Conservation (phyloP, 1,284 basidiomycete genomes). For the Hemileia vastatrix region DNA sequence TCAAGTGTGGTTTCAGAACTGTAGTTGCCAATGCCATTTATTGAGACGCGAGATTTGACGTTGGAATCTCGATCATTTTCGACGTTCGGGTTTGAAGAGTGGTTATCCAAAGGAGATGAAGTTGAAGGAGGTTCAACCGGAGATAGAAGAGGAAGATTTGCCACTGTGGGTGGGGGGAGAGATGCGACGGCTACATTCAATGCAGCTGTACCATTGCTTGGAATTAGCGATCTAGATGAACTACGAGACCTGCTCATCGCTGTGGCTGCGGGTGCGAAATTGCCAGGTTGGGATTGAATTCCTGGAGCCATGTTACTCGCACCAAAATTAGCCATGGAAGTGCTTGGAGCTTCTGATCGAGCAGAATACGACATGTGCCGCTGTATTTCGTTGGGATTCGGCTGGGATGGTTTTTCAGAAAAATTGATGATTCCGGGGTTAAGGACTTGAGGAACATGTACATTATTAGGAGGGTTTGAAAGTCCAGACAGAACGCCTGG, state of each 20-base stretch:
- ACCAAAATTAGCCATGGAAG: too few species aligned
- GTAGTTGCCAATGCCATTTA: constrained; percentile 23
- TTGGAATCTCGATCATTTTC: neutral
- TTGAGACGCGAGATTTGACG: neutral
- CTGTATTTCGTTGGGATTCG: neutral
- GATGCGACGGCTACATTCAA: neutral
- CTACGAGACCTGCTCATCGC: constrained; percentile 19
- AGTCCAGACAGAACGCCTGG: too few species aligned
- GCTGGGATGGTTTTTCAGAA: neutral
- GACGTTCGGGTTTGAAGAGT: too few species aligned
- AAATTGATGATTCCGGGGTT: too few species aligned
- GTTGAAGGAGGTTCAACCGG: neutral
- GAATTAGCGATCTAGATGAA: constrained; percentile 9
- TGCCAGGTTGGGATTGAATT: neutral
- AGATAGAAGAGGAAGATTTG: constrained; percentile 9
- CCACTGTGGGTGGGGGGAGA: neutral
- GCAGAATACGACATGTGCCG: neutral
- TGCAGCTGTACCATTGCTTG: neutral
- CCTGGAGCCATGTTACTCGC: too few species aligned
- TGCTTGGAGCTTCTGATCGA: neutral
- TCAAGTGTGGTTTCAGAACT: neutral
- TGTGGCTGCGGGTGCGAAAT: constrained; percentile 1
- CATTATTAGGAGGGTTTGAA: too few species aligned
- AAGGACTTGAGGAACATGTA: too few species aligned
- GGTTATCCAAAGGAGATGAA: neutral